These are phyloP conservation scores for Aotearoamyces nothofagi DNA, from an alignment of 2,329 filamentous ascomycete species.

Conservation along the genomic window DNA sequence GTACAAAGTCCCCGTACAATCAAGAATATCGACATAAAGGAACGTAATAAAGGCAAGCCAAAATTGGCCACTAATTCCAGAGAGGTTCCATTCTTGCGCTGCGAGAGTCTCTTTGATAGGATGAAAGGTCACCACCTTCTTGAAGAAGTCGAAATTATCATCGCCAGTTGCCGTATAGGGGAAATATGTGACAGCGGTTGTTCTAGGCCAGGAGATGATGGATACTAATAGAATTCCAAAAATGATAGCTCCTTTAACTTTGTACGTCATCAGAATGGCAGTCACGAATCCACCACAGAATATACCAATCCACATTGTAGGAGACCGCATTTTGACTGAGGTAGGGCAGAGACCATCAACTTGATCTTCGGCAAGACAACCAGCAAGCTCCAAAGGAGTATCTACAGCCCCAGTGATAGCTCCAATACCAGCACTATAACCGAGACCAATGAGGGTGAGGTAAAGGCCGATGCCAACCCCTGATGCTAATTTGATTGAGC, in stretches of 20 bases:
- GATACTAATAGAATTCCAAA: constrained; percentile 70
- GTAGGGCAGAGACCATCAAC: constrained; percentile 40
- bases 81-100: constrained; percentile 61
- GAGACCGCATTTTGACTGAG: constrained; percentile 62
- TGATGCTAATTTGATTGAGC: constrained; percentile 74
- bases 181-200: constrained; percentile 66
- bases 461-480: constrained; percentile 79
- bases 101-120: constrained; percentile 53
- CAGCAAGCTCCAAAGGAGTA: constrained; percentile 62
- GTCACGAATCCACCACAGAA: constrained; percentile 76
- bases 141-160: constrained; percentile 70
- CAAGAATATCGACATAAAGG: constrained; percentile 80
- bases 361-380: constrained; percentile 20
- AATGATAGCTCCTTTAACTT: constrained; percentile 77
- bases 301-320: constrained; percentile 77
- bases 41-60: constrained; percentile 77
- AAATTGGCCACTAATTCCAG: constrained; percentile 56
- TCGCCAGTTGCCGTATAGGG: constrained; percentile 56
- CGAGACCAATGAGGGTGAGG: constrained; percentile 52
- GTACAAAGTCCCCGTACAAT: constrained; percentile 75
- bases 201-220: constrained; percentile 76
- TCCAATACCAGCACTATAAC: constrained; percentile 72
- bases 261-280: constrained; percentile 68
- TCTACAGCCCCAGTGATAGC: constrained; percentile 50
- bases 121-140: constrained; percentile 73